Evolutionary conservation across 2,329 filamentous ascomycete species (phyloP), one percentile per base, ranked within the genome.

Genomic region (Colletotrichum lini): DNA sequence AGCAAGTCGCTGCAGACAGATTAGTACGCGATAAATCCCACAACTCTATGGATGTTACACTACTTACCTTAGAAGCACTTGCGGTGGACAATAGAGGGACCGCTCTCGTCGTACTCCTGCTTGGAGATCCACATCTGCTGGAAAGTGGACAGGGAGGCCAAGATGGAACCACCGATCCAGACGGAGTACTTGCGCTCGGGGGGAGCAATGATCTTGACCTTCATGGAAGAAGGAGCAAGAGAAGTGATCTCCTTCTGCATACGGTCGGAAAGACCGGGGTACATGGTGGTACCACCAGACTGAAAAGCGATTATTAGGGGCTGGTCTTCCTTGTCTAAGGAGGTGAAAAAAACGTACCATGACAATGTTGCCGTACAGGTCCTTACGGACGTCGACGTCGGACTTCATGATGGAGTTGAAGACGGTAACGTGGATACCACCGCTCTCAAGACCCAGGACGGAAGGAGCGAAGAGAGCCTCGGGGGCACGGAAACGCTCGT

Each of bases 331-430:
- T 67, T 42, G 45, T n/a, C 30, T 18, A 2, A 47, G 35, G 21
- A 45, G 13, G 5, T 10, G n/a, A 21, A 7, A 50, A 71, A 38
- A 74, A 89, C 94, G 78, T 92, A 98, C 95, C 96, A 98, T 98
- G 89, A 99, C 96, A 84, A 99, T 98, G 93, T 99, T 99, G 86
- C 95, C 95, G 88, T 99, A 99, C 79, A 99, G 92, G 87, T 98
- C 96, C 93, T 98, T 98, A 90, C 96, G 94, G 87, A 99, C 96
- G 86, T 99, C 96, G 86, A 99, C 95, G 87, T 99, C 96, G 87
- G 96, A 98, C 94, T 99, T 99, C 95, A 98, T 98, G 93, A 99
- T 98, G 82, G 96, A 98, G 93, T 98, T 98, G 94, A 98, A 98
- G 81, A 96, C 98, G 84, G 96, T 98, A 84, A 98, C 95, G 89